A percentile compares a stretch with the other conserved stretches of the same genome.
phyloP scores from a whole-genome alignment of 2,329 filamentous ascomycete species.

The Macrophomina pseudophaseolina region DNA sequence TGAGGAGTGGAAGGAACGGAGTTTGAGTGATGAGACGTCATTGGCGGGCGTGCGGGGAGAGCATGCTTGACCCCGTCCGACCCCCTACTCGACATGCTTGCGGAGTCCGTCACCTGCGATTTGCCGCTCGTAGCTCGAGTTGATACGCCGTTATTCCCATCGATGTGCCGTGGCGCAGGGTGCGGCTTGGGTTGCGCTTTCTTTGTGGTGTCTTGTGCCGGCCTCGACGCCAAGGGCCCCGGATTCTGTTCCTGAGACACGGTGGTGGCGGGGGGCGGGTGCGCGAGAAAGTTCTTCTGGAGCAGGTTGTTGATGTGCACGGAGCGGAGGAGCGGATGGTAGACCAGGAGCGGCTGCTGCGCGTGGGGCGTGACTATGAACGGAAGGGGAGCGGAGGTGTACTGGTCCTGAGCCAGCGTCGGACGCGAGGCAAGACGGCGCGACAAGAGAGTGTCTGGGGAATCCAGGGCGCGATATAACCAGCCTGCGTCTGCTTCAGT shows the following conservation, averaged over 20 bases:
- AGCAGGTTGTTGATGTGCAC: slow-evolving; percentile 37
- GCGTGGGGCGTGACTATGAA: slow-evolving; percentile 26
- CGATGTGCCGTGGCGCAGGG: slow-evolving; percentile 38
- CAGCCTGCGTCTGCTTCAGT: slow-evolving; percentile 28
- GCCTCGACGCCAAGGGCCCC: slow-evolving; percentile 24
- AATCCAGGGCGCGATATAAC: slow-evolving; percentile 31
- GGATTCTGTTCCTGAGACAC: slow-evolving; percentile 42
- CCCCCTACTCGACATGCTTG: slow-evolving; percentile 38
- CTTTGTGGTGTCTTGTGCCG: slow-evolving; percentile 32
- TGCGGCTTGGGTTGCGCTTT: slow-evolving; percentile 35
- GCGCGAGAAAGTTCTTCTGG: slow-evolving; percentile 31
- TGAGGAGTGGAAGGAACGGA: slow-evolving; percentile 94
- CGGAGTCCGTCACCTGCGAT: slow-evolving; percentile 44
- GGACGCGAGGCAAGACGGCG: slow-evolving; percentile 25
- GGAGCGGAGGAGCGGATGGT: slow-evolving; percentile 34
- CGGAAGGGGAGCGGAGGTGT: slow-evolving; percentile 27
- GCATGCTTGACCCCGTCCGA: slow-evolving; percentile 34
- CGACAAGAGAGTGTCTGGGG: slow-evolving; percentile 25
- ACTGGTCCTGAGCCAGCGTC: slow-evolving; percentile 28
- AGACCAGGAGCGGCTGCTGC: slow-evolving; percentile 34
- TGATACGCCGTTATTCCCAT: slow-evolving; percentile 43
- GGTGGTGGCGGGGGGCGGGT: slow-evolving; percentile 41
- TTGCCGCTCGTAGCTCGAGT: slow-evolving; percentile 42
- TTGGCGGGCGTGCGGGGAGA: slow-evolving; percentile 51
- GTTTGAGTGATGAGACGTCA: slow-evolving; percentile 73